These are phyloP conservation scores for Geum urbanum DNA, from an alignment of 306 rosid species.

Conservation along the genomic window DNA sequence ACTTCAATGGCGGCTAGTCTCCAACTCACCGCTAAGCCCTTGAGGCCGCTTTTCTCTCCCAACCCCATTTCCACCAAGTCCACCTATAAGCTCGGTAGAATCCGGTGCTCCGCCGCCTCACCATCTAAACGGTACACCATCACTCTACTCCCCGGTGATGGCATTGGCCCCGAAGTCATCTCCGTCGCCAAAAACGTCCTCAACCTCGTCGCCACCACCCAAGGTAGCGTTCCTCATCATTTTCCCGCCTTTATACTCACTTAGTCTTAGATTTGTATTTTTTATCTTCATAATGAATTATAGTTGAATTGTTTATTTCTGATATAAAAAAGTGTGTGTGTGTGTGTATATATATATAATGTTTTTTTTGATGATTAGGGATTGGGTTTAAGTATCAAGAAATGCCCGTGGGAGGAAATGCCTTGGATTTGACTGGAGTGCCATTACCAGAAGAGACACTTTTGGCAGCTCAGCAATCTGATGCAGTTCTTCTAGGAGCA, in stretches of 20 bases:
- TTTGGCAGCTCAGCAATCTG: slow-evolving; percentile 59
- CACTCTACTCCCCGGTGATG: slow-evolving; percentile 89
- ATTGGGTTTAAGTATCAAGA: slow-evolving; percentile 59
- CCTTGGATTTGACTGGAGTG: slow-evolving; percentile 76
- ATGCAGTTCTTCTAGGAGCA: slow-evolving; percentile 82
- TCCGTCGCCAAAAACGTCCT: slow-evolving; percentile 80
- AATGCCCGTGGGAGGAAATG: slow-evolving; percentile 84
- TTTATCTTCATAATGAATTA: neutral
- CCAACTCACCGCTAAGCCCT: slow-evolving; percentile 33
- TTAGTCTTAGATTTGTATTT: neutral
- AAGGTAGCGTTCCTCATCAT: slow-evolving; percentile 43
- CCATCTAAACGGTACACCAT: slow-evolving; percentile 53
- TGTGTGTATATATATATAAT: no score
- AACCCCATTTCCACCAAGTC: slow-evolving; percentile 6
- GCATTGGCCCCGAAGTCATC: slow-evolving; percentile 87
- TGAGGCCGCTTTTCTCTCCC: slow-evolving; percentile 14
- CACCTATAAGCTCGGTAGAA: slow-evolving; percentile 20
- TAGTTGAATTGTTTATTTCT: neutral
- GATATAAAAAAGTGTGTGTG: no score
- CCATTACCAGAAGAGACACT: slow-evolving; percentile 84
- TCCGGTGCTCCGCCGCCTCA: slow-evolving; percentile 48
- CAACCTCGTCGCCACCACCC: slow-evolving; percentile 53
- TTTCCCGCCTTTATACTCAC: neutral
- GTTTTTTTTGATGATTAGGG: slow-evolving; percentile 41
- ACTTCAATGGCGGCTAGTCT: slow-evolving; percentile 48